Conservation (phyloP, 2,329 filamentous ascomycete genomes). For the Talaromyces sp. region DNA sequence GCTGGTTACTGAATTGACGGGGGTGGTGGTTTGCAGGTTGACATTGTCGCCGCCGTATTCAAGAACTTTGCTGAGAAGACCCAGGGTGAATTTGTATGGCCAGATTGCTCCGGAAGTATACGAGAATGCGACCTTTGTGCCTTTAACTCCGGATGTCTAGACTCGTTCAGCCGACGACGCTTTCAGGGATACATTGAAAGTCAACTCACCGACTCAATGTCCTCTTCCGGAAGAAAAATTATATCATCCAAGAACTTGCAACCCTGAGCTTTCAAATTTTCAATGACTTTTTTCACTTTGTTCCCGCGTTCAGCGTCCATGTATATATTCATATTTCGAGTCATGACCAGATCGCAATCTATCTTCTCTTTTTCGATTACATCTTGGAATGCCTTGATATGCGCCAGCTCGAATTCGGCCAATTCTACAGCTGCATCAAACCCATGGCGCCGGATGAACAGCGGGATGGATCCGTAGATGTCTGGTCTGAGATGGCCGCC, state of each 20-base stretch:
- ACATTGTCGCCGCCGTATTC: conserved; percentile 27
- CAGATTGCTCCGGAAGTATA: conserved; percentile 33
- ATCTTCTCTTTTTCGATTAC: conserved; percentile 37
- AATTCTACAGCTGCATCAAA: conserved; percentile 33
- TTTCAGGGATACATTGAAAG: not conserved
- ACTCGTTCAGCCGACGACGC: not conserved
- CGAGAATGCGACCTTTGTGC: conserved; percentile 30
- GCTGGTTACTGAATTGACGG: conserved; percentile 28
- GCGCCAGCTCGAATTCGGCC: conserved; percentile 36
- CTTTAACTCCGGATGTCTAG: conserved; percentile 35
- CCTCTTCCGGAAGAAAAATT: conserved; percentile 18
- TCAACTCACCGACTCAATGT: conserved; percentile 24
- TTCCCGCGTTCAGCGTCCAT: conserved; percentile 27
- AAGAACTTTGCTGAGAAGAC: not conserved
- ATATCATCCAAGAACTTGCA: conserved; percentile 26
- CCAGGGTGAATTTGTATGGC: conserved; percentile 74
- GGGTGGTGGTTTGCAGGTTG: conserved; percentile 51
- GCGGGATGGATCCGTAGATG: conserved; percentile 35
- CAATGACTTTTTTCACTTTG: conserved; percentile 22
- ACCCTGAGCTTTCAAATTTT: conserved; percentile 23
- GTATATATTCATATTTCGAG: conserved; percentile 38
- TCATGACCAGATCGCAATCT: conserved; percentile 40
- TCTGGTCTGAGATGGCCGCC: conserved; percentile 40
- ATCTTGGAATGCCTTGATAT: conserved; percentile 38
- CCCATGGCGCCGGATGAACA: conserved; percentile 31